These are phyloP conservation scores for Pleurotus pulmonarius DNA, from an alignment of 768 basidiomycete species.

Conservation along the genomic window DNA sequence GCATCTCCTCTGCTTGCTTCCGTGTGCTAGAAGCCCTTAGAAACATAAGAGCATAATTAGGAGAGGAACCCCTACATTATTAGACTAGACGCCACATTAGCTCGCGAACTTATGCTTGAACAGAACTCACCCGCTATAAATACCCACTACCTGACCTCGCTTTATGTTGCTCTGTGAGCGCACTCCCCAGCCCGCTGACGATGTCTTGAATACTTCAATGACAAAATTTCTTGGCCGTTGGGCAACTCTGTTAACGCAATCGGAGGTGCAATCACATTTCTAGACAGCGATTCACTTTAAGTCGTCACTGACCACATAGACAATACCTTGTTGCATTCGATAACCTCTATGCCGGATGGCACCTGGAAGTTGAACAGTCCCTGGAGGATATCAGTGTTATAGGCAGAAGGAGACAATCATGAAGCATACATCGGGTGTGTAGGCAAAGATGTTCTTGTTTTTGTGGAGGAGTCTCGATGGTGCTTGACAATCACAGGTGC, in stretches of 20 bases:
- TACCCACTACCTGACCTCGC: constrained; percentile 58
- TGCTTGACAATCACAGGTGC: constrained; percentile 45
- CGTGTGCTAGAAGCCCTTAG: constrained; percentile 30
- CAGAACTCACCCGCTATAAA: constrained; percentile 60
- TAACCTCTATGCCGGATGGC: constrained; percentile 43
- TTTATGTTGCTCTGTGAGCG: constrained; percentile 38
- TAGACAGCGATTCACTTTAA: constrained; percentile 14
- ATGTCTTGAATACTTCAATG: constrained; percentile 67
- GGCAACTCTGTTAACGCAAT: constrained; percentile 58
- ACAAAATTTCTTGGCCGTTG: constrained; percentile 54
- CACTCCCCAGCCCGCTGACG: constrained; percentile 61
- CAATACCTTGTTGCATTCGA: constrained; percentile 64
- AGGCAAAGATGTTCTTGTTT: constrained; percentile 34
- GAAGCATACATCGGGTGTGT: constrained; percentile 33
- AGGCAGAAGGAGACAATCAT: background rate
- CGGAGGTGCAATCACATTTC: constrained; percentile 40
- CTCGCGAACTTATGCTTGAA: constrained; percentile 3
- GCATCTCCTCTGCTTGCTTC: constrained; percentile 33
- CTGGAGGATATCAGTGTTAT: constrained; percentile 24
- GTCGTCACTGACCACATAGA: background rate
- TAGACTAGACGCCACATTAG: background rate
- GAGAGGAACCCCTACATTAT: constrained; percentile 38
- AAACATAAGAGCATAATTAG: constrained; percentile 18
- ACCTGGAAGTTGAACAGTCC: constrained; percentile 36
- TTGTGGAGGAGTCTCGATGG: constrained; percentile 30